Evolutionary conservation across 148 eudicot species (phyloP), one percentile per base, ranked within the genome.

Genomic region (Dysphania ambrosioides): DNA sequence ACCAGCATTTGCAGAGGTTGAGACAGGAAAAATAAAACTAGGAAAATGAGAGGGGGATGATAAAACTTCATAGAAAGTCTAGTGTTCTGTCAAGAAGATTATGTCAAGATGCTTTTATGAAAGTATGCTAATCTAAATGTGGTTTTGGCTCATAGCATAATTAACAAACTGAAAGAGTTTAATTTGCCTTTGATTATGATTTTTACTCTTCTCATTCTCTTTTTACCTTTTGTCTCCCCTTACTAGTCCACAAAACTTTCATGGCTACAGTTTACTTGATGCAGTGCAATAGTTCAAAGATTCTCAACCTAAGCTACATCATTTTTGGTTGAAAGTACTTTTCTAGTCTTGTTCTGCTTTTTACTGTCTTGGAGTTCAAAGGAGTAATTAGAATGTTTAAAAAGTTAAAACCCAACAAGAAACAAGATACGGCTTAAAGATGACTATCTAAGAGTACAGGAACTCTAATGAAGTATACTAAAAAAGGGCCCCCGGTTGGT

Each of bases 1-100:
- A 56, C 53, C 16, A 78, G 59, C 55, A 71, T 84, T 68, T 85
- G 91, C 78, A 83, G 83, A 66, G 88, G 85, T 23, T 85, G 51
- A 82, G 26, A 34, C 68, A 51, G 60, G 41, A 18, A 34, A 32
- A 32, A 53, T 5, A 21, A 2, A 19, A 32, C 24, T 63, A 63
- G 67, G 41, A 21, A 34, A 47, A 47, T 4, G 53, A 6, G 53
- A 21, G 6, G 13, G 47, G 47, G 47, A 3, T 42, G 47, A 1
- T 30, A 31, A 30, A 31, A 31, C 32, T 5, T 30, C 13, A 10
- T 2, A 8, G 0, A 26, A 59, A 59, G 16, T 27, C 12, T 9
- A n/a, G 62, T 9, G 16, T 8, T 26, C 3, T 2, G 21, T 53
- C 58, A 53, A 21, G 44, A 35, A 27, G 15, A 64, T 67, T 38